These are phyloP conservation scores for Trichopus zeylanicus DNA, from an alignment of 116 monocot genomes.

Conservation along the genomic window DNA sequence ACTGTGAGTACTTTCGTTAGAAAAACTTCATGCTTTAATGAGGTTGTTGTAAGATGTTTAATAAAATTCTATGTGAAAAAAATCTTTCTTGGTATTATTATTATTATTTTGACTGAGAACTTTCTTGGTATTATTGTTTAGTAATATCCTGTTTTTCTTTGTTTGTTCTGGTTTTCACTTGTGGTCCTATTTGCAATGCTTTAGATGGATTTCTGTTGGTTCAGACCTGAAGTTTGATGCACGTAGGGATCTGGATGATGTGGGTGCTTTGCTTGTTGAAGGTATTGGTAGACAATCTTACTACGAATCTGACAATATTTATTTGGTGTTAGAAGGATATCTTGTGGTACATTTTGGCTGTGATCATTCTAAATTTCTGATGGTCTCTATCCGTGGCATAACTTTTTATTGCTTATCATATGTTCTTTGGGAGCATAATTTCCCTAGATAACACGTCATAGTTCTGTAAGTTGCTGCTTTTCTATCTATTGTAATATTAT, in stretches of 20 bases:
- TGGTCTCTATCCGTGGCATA: no score
- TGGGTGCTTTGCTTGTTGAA: conserved; percentile 75
- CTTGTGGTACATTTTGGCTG: not conserved
- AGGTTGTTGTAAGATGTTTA: not conserved
- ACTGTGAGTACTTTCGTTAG: conserved; percentile 43
- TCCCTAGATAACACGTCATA: no score
- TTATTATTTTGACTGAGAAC: no score
- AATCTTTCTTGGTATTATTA: not conserved
- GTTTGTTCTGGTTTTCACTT: not conserved
- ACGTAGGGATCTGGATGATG: conserved; percentile 97
- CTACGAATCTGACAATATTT: not conserved
- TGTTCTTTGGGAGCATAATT: no score
- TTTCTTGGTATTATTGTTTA: not conserved
- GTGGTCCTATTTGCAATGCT: not conserved
- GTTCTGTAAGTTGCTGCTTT: no score
- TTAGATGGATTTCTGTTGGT: conserved; percentile 94
- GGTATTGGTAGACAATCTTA: conserved; percentile 30
- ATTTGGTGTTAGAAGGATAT: not conserved
- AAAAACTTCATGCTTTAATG: not conserved
- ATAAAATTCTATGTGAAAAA: not conserved
- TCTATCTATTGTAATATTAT: no score
- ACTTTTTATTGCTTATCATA: no score
- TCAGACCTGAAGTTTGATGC: conserved; percentile 99
- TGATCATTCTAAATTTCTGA: no score
- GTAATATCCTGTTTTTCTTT: not conserved